Evolutionary conservation across 2,329 filamentous ascomycete genomes (phyloP), one percentile per base, ranked within the genome.

Genomic region (Neonectria coccinea): DNA sequence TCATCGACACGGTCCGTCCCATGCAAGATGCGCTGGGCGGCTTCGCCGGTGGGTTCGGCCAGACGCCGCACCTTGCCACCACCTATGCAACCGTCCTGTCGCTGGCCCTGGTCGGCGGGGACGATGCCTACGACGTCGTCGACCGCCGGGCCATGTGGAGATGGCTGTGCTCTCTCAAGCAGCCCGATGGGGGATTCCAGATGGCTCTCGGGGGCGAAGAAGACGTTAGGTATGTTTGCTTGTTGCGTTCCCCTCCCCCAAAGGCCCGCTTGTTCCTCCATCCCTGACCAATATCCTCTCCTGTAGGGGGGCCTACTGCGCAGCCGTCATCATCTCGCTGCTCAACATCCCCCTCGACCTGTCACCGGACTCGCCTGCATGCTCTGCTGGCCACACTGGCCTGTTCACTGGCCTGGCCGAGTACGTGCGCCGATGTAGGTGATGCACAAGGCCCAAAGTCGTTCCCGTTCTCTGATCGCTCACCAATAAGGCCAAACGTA

Each of bases 41-140:
- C 2, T 97, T 97, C 77, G 96, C 94, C 56, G 96, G 95, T 67
- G 94, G 96, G n/a, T 91, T 94, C 78, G 94, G 95, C 29, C 96
- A 98, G 77, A 85, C 88, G 70, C 94, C 93, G 57, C 96, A 99
- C 79, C 86, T 96, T 70, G 96, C 96, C 62, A 91, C 92, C 51
- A 93, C 92, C 1, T 99, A 98, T 84, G 94, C 94, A 52, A 87
- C 91, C 44, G 81, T 97, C 20, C 86, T 99, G 63, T 89, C 92
- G 50, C 83, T 99, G 56, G 88, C 91, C 25, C 87, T 94, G 67
- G 91, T 95, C 45, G 93, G 92, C 56, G 93, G 92, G 9, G 81
- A 90, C 63, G 89, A 91, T 61, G 88, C 88, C 45, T 92, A 93
- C 76, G 86, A 90, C 65, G 82, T 93, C 59, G 88, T 98, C 64